phyloP scores from a whole-genome alignment of 1,284 basidiomycete genomes.

The Tilletia setariae region DNA sequence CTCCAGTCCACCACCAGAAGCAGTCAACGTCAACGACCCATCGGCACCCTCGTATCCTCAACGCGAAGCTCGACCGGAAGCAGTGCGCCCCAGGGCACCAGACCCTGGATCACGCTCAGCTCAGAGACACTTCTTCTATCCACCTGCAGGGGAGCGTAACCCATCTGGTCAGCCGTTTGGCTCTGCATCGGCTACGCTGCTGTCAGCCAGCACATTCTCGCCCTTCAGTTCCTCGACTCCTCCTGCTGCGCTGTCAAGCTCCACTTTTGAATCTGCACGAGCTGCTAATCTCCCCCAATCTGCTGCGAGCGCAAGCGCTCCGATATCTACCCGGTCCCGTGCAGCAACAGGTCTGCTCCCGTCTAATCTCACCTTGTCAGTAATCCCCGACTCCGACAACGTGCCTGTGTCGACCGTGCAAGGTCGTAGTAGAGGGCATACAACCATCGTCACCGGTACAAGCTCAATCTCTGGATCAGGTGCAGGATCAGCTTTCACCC shows the following conservation, averaged over 20 bases:
- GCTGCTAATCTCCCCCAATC: neutral
- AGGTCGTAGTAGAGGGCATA: too few relatives aligned
- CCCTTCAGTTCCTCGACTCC: neutral
- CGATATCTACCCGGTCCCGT: neutral
- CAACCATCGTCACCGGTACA: neutral
- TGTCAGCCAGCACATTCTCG: neutral
- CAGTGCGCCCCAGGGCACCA: too few relatives aligned
- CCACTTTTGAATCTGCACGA: neutral
- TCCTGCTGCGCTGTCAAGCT: neutral
- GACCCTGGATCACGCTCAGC: too few relatives aligned
- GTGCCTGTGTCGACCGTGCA: too few relatives aligned
- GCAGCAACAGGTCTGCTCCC: neutral
- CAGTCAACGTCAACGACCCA: neutral
- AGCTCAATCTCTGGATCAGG: neutral
- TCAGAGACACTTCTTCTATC: neutral
- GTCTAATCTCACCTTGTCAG: neutral
- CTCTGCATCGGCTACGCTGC: neutral
- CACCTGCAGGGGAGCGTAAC: neutral
- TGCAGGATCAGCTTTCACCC: neutral
- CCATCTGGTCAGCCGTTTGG: neutral
- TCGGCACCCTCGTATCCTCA: neutral
- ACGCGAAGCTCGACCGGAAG: too few relatives aligned
- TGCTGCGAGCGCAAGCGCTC: neutral
- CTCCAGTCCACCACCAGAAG: neutral
- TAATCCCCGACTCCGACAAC: too few relatives aligned